A percentile compares a stretch with the other conserved stretches of the same genome.
phyloP scores from a whole-genome alignment of 441 rosid genomes.

The Gossypium davidsonii region DNA sequence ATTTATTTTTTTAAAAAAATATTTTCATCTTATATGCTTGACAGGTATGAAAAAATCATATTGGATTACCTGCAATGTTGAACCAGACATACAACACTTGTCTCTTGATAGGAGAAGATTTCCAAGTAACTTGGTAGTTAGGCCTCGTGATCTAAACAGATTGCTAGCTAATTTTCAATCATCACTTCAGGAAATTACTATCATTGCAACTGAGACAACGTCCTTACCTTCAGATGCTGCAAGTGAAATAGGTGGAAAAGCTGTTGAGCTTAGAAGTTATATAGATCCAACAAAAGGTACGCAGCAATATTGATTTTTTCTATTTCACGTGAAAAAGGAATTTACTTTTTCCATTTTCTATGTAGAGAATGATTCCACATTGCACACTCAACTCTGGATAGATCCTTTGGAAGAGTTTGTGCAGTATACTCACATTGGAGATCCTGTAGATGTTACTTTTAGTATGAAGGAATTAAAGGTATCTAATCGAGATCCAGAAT shows the following conservation, averaged over 20 bases:
- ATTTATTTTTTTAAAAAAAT: background rate
- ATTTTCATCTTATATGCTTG: slow-evolving; percentile 6
- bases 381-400: slow-evolving; percentile 89
- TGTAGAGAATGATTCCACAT: slow-evolving; percentile 67
- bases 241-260: slow-evolving; percentile 78
- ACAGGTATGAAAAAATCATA: slow-evolving; percentile 76
- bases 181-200: slow-evolving; percentile 90
- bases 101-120: slow-evolving; percentile 76
- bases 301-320: background rate
- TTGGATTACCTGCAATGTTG: slow-evolving; percentile 87
- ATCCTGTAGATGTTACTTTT: slow-evolving; percentile 82
- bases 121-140: slow-evolving; percentile 65
- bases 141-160: slow-evolving; percentile 76
- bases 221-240: slow-evolving; percentile 62
- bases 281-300: slow-evolving; percentile 83
- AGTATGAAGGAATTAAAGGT: slow-evolving; percentile 84
- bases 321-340: background rate
- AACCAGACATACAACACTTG: slow-evolving; percentile 73
- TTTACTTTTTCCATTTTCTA: slow-evolving; percentile 20
- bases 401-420: slow-evolving; percentile 90
- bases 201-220: slow-evolving; percentile 75
- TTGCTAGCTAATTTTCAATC: slow-evolving; percentile 83
- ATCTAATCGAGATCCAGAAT: background rate
- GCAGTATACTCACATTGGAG: slow-evolving; percentile 67
- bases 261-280: slow-evolving; percentile 86